Conservation (phyloP, 768 basidiomycete genomes). For the Suillus placidus region DNA sequence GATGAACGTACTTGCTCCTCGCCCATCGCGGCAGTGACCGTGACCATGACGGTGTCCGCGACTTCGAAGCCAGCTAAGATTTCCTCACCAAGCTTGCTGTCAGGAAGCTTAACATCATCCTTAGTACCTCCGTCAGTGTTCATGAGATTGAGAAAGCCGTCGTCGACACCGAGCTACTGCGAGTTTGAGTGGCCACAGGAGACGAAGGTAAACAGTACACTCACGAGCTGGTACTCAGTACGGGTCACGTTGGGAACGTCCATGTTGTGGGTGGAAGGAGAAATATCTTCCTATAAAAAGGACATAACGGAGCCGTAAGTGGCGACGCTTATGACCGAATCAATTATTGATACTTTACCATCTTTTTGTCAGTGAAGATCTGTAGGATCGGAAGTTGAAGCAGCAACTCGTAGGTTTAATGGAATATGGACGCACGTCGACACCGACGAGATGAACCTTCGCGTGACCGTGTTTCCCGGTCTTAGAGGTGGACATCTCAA, state of each 20-base stretch:
- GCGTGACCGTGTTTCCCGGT: constrained; percentile 99
- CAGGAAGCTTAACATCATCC: constrained; percentile 95
- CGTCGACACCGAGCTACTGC: constrained; percentile 81
- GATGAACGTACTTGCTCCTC: constrained; percentile 69
- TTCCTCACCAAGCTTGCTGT: constrained; percentile 74
- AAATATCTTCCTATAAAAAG: constrained; percentile 80
- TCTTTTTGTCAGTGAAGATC: constrained; percentile 99
- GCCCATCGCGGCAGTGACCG: constrained; percentile 86
- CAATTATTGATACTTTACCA: constrained; percentile 54
- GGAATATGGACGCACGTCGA: constrained; percentile 71
- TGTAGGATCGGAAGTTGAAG: constrained; percentile 36
- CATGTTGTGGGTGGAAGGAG: constrained; percentile 99
- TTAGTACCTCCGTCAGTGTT: constrained; percentile 74
- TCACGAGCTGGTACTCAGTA: constrained; percentile 88
- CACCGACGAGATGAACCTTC: constrained; percentile 96
- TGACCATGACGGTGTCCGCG: constrained; percentile 87
- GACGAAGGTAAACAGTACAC: constrained; percentile 23
- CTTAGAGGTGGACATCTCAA: constrained; percentile 99
- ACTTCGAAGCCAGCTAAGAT: constrained; percentile 75
- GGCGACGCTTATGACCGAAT: constrained; percentile 10
- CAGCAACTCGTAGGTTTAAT: constrained; percentile 5
- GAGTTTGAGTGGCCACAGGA: constrained; percentile 10
- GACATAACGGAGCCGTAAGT: neutral
- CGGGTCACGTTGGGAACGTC: constrained; percentile 94
- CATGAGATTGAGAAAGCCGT: constrained; percentile 96